Conservation (phyloP, 2,329 filamentous ascomycete genomes). For the Aquanectria penicillioides region DNA sequence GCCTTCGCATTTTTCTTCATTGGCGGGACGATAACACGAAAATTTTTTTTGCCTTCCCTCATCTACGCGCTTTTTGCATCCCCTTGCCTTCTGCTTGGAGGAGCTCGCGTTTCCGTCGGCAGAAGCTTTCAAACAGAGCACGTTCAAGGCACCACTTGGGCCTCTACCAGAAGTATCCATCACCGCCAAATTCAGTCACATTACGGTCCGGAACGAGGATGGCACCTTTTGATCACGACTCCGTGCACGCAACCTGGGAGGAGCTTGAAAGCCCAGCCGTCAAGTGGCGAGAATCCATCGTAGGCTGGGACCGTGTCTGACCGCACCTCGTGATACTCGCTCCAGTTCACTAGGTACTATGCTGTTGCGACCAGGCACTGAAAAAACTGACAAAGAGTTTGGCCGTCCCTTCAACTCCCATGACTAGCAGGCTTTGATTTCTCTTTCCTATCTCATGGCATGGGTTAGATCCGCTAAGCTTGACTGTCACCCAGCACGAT, state of each 20-base stretch:
- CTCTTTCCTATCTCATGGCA: no score
- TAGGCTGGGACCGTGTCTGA: background rate
- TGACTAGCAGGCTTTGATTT: no score
- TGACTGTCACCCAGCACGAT: no score
- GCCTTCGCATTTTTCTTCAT: slow-evolving; percentile 30
- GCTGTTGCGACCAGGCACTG: slow-evolving; percentile 6
- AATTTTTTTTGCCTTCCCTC: slow-evolving; percentile 28
- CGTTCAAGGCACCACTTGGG: slow-evolving; percentile 21
- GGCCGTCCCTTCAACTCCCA: no score
- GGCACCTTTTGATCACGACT: slow-evolving; percentile 13
- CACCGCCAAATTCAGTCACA: slow-evolving; percentile 18
- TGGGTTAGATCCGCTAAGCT: no score
- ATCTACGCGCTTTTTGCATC: slow-evolving; percentile 22
- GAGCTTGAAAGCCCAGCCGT: background rate
- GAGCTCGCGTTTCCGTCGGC: slow-evolving; percentile 26
- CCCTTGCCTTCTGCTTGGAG: slow-evolving; percentile 22
- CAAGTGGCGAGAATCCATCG: background rate
- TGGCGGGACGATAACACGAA: slow-evolving; percentile 29
- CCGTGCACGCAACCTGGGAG: background rate
- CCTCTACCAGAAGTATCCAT: slow-evolving; percentile 19
- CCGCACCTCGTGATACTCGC: slow-evolving; percentile 2
- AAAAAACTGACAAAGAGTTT: slow-evolving; percentile 11
- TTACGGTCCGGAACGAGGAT: slow-evolving; percentile 13
- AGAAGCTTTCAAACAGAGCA: slow-evolving; percentile 18
- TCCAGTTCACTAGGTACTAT: slow-evolving; percentile 6